Base-by-base conservation (phyloP, 768 basidiomycete species). In the Myochromella boudieri region DNA sequence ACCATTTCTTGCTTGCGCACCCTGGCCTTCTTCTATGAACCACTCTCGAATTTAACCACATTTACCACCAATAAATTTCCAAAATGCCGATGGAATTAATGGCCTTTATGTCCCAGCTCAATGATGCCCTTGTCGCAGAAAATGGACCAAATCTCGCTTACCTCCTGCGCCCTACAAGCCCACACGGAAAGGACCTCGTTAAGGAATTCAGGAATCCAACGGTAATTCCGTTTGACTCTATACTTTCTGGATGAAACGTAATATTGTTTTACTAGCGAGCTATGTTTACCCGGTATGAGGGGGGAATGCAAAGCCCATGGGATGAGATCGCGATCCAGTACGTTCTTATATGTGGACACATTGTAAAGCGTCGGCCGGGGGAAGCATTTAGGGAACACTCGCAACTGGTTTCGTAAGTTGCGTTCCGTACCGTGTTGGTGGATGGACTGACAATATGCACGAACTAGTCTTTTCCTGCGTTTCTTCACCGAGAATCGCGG, bases 321-420 rank as follows among this genome's bases (percentile, higher is more conserved):
- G 89, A 91, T 51, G 91, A 92, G 42, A 85, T 94, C 55, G 82
- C 87, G 6, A 80, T 91, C 39, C 84, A 88, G 60, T 92, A 92
- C 62, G 81, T 91, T 14, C 67, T 91, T 55, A 82, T 85, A 18
- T 84, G 87, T 50, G 77, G 78, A 24, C 78, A 87, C 63, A 76
- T 84, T 29, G 83, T 82, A 31, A 85, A 81, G 56, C 78, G 81
- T 57, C 74, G 84, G 32, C 75, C 77, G 17, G 74, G 66, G 20
- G 87, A 88, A 32, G 91, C 90, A 25, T 93, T 91, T 66, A 87
- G 83, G 54, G 87, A 91, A 56, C 85, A 93, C 41, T 80, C 82
- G 11, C 75, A 78, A 22, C 77, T 92, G 6, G 81, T 91, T 37
- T 78, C 78, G 91, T 91, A 64, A 70, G 88, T 78, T 32, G n/a